A percentile compares a stretch with the other conserved stretches of the same genome.
These are phyloP conservation scores for Xerocomellus amylosporus DNA, from an alignment of 768 basidiomycete species.

Conservation along the genomic window DNA sequence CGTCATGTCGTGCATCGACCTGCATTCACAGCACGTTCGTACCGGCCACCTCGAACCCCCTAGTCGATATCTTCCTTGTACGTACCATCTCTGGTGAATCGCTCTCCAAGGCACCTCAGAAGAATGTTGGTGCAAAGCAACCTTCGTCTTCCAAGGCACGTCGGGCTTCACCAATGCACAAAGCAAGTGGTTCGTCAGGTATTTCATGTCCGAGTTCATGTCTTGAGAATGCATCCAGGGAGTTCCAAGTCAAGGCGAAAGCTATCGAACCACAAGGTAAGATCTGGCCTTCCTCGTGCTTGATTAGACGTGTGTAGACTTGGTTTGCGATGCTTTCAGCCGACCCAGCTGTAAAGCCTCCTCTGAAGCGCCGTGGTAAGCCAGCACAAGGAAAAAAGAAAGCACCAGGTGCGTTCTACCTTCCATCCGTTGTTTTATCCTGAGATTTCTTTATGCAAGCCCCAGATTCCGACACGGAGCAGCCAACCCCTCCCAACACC, in stretches of 20 bases:
- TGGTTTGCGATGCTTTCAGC: not conserved
- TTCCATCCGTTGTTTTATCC: not conserved
- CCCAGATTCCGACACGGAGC: conserved; percentile 2
- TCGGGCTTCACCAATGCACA: conserved; percentile 1
- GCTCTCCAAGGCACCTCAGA: conserved; percentile 34
- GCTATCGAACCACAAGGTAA: conserved; percentile 3
- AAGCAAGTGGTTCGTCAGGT: conserved; percentile 9
- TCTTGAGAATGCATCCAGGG: conserved; percentile 9
- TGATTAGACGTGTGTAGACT: not conserved
- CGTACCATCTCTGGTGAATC: conserved; percentile 47
- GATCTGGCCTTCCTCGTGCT: not conserved
- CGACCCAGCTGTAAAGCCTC: not conserved
- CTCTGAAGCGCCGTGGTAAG: conserved; percentile 16
- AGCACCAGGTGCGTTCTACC: conserved; percentile 1
- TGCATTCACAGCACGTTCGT: conserved; percentile 46
- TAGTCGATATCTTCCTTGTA: conserved; percentile 52
- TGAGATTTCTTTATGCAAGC: not conserved
- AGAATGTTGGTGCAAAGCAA: not conserved
- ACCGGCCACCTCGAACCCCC: conserved; percentile 47
- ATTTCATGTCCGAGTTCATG: not conserved
- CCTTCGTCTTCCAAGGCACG: not conserved
- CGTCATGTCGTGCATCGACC: not conserved
- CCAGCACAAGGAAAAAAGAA: conserved; percentile 14
- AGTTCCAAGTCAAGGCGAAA: conserved; percentile 9
- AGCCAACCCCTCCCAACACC: not conserved